Evolutionary conservation across 306 rosid species (phyloP), one percentile per base, ranked within the genome.

Genomic region (Acacia acuminata): DNA sequence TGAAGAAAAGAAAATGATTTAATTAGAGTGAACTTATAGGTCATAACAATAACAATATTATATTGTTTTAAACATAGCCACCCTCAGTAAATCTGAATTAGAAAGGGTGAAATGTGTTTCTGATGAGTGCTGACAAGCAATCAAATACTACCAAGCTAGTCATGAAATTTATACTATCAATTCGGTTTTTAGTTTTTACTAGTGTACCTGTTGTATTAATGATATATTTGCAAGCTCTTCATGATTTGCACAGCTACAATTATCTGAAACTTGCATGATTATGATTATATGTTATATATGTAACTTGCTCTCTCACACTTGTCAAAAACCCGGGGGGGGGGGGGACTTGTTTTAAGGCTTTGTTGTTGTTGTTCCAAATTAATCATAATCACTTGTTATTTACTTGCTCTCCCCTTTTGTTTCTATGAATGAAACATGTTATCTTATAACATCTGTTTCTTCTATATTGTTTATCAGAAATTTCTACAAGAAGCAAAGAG

Each of bases 401-500:
- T 71, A 65, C 76, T 50, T 79, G 24, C 56, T n/a, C n/a, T n/a
- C n/a, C 79, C 63, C 55, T 76, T 81, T 66, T 71, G 66, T 81
- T 64, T 70, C 71, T 22, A 53, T 51, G 69, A 77, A 60, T 76
- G 72, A 86, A 76, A 64, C 53, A 44, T 56, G 58, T 16, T 75
- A 47, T 65, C 86, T 75, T 63, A 83, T 89, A 71, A 68, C 80
- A 76, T 75, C 38, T 86, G 50, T 82, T 83, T 80, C 82, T 83
- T 80, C 82, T 82, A 20, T 78, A 36, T 73, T 85, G 75, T 82
- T 77, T 68, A 77, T 77, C 88, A 96, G 98, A 92, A 91, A 83
- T 94, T 96, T 80, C 90, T 96, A 79, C 86, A 88, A 78, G 96
- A 92, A 82, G 99, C 99, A 77, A 96, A 90, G 90, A 85, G 87